phyloP scores from a whole-genome alignment of 768 basidiomycete genomes.

The Calvatia gigantea region DNA sequence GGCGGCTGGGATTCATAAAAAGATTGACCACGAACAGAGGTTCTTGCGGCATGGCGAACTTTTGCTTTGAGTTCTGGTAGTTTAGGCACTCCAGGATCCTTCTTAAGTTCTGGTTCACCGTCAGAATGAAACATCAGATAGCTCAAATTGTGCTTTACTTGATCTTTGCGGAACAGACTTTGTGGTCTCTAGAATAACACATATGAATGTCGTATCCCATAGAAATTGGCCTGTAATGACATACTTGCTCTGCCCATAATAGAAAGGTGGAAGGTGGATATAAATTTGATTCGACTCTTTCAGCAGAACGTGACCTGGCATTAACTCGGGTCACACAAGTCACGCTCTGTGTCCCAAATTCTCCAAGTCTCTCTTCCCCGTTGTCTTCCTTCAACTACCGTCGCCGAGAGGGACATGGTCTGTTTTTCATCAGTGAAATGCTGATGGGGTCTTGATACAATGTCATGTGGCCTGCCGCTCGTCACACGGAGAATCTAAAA shows the following conservation, averaged over 20 bases:
- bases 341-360: too few relatives aligned
- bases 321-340: too few relatives aligned
- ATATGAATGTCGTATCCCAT: background rate
- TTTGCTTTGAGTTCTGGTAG: slow-evolving; percentile 67
- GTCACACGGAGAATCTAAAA: too few relatives aligned
- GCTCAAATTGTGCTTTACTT: slow-evolving; percentile 26
- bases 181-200: slow-evolving; percentile 31
- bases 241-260: slow-evolving; percentile 41
- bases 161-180: slow-evolving; percentile 37
- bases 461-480: too few relatives aligned
- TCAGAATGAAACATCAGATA: background rate
- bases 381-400: too few relatives aligned
- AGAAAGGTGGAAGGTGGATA: background rate
- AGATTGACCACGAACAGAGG: slow-evolving; percentile 28
- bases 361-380: too few relatives aligned
- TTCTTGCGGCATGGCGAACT: slow-evolving; percentile 46
- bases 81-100: slow-evolving; percentile 86
- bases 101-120: slow-evolving; percentile 65
- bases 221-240: slow-evolving; percentile 9
- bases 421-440: too few relatives aligned
- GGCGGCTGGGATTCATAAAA: background rate
- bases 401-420: too few relatives aligned
- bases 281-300: background rate
- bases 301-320: too few relatives aligned
- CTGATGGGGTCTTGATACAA: too few relatives aligned